Evolutionary conservation across 768 basidiomycete species (phyloP), one percentile per base, ranked within the genome.

Genomic region (Suillus subalutaceus): DNA sequence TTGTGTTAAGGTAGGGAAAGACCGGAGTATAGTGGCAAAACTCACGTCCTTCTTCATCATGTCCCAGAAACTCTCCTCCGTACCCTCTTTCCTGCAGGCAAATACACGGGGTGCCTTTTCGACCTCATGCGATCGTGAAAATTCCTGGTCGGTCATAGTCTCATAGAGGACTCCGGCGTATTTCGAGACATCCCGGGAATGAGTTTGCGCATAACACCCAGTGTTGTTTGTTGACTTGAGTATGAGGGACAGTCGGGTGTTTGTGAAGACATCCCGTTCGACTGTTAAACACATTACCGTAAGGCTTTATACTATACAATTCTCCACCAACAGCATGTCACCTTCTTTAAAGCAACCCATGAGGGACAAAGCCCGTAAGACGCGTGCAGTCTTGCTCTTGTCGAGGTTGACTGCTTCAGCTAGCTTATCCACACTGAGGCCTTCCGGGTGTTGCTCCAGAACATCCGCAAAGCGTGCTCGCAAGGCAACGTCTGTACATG

Each of bases 161-260:
- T 74, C 75, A 40, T 67, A 75, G 41, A 78, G 38, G 6, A 65
- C 66, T 8, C 16, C 52, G 4, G 70, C 72, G 37, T 65, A 71
- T 53, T 63, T 64, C 12, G 66, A 58, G 10, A 65, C 53, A 52
- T 73, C 67, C 23, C 35, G 35, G 35, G 65, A 40, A 13, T 62
- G 40, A 23, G 69, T 44, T 7, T 58, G 62, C 0, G 65, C 61
- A 8, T 71, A 63, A 16, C 62, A 70, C 5, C 68, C 69, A 0
- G 65, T 15, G 37, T 65, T 50, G 26, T 62, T 72, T 41, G 9
- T 61, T 13, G 72, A 70, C 50, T 65, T 68, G 9, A 75, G 70
- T 1, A 74, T 58, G 10, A 77, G 70, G 3, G 78, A 79, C 35
- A 78, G 69, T n/a, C 76, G 78, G 56, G 75, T 79, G 62, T 79